Evolutionary conservation across 176 grass and related monocot species (phyloP).

Genomic region (Hsuehochloa calcarea): DNA sequence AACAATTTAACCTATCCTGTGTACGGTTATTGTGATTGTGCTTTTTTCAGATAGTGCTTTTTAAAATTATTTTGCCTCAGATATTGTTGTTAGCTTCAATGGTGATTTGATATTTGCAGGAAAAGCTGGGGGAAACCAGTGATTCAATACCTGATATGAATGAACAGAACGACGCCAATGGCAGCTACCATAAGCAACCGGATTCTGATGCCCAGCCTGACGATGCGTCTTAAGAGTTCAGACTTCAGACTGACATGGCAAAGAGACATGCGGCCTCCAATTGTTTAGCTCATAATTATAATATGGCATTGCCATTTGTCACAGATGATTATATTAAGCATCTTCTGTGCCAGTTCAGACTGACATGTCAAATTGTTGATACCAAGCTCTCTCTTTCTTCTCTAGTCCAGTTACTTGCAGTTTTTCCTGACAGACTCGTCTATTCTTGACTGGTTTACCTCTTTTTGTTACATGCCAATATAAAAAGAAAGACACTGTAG

Average conservation of each 20-base stretch:
- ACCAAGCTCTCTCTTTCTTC: not conserved
- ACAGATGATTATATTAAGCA: not conserved
- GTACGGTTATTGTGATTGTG: not conserved
- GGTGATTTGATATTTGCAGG: slow-evolving; percentile 42
- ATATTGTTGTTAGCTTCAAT: not conserved
- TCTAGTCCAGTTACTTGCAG: not conserved
- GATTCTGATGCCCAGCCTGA: slow-evolving; percentile 37
- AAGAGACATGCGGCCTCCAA: not conserved
- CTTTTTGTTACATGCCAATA: not conserved
- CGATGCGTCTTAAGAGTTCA: not conserved
- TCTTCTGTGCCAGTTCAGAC: not conserved
- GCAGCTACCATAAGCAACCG: slow-evolving; percentile 19
- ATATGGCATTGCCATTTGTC: slow-evolving; percentile 1
- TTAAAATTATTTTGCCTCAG: not conserved
- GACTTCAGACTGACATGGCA: no score
- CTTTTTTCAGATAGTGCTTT: not conserved
- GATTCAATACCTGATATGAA: slow-evolving; percentile 52
- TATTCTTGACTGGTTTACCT: not conserved
- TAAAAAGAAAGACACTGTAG: not conserved
- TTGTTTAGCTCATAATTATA: slow-evolving; percentile 29
- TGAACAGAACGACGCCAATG: slow-evolving; percentile 27
- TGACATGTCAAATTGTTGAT: slow-evolving; percentile 1
- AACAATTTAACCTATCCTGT: not conserved
- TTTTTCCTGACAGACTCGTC: not conserved
- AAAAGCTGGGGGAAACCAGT: slow-evolving; percentile 51